Evolutionary conservation across 1,139 yeast species (phyloP).

Genomic region (Suhomyces anneliseae): DNA sequence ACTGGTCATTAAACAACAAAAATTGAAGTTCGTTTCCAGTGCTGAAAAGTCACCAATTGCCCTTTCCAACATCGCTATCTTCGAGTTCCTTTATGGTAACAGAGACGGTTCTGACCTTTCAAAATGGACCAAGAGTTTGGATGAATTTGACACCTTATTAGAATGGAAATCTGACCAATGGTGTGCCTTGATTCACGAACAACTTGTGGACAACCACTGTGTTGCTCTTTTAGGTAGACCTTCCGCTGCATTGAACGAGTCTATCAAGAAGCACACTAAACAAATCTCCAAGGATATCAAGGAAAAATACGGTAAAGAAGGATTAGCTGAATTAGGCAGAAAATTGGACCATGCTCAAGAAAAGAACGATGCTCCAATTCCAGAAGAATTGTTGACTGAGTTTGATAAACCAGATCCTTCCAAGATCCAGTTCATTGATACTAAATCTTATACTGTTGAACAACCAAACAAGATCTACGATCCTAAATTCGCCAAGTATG

Average conservation of each 20-base stretch:
- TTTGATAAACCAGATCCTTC: slow-evolving; percentile 77
- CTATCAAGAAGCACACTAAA: slow-evolving; percentile 52
- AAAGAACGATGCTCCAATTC: slow-evolving; percentile 73
- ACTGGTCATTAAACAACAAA: slow-evolving; percentile 66
- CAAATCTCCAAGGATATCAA: slow-evolving; percentile 50
- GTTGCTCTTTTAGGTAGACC: slow-evolving; percentile 77
- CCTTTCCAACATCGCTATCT: slow-evolving; percentile 67
- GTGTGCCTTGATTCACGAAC: slow-evolving; percentile 53
- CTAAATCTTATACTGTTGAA: slow-evolving; percentile 61
- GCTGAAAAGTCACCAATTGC: slow-evolving; percentile 67
- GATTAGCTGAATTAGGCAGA: slow-evolving; percentile 52
- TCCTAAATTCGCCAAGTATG: slow-evolving; percentile 17
- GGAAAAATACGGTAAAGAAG: slow-evolving; percentile 56
- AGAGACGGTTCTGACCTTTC: slow-evolving; percentile 58
- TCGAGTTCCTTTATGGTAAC: slow-evolving; percentile 79
- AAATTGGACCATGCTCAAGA: slow-evolving; percentile 61
- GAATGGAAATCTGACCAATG: slow-evolving; percentile 70
- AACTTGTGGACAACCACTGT: slow-evolving; percentile 66
- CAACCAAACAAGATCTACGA: slow-evolving; percentile 18
- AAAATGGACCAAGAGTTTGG: slow-evolving; percentile 52
- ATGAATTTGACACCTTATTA: slow-evolving; percentile 59
- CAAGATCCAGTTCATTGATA: slow-evolving; percentile 68
- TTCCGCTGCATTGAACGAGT: slow-evolving; percentile 59
- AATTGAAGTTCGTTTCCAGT: slow-evolving; percentile 59
- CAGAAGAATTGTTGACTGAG: slow-evolving; percentile 57